Percentiles rank a stretch among this genome's conserved stretches.
Evolutionary conservation across 2,329 filamentous ascomycete genomes (phyloP).

Genomic region (Botrytis byssoidea): DNA sequence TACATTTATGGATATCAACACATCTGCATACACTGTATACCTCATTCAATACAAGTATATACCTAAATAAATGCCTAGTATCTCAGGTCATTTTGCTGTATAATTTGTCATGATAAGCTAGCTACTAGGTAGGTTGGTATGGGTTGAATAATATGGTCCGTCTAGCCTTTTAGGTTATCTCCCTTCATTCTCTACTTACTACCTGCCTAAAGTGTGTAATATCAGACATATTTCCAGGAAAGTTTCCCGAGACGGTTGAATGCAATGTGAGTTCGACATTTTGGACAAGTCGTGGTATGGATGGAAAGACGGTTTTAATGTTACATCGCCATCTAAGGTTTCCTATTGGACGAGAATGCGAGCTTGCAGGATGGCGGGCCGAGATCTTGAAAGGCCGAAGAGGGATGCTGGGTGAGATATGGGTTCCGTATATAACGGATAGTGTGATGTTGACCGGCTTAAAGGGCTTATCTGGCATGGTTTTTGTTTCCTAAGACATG

Average conservation of each 20-base stretch:
- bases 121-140: too few relatives aligned
- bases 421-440: neutral
- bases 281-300: neutral
- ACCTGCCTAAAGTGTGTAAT: neutral
- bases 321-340: neutral
- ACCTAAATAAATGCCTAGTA: neutral
- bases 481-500: neutral
- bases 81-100: neutral
- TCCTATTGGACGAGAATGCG: conserved; percentile 7
- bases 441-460: neutral
- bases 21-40: neutral
- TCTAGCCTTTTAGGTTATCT: neutral
- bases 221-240: neutral
- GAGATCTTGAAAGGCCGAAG: neutral
- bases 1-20: neutral
- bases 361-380: neutral
- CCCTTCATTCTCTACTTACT: neutral
- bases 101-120: too few relatives aligned
- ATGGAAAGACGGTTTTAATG: neutral
- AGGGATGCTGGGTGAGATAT: neutral
- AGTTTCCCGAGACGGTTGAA: neutral
- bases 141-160: neutral
- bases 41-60: too few relatives aligned
- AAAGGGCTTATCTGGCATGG: neutral
- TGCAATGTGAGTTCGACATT: neutral